These are phyloP conservation scores for Gonapodya prolifera DNA, from an alignment of 192 early-diverging fungal species.

Conservation along the genomic window DNA sequence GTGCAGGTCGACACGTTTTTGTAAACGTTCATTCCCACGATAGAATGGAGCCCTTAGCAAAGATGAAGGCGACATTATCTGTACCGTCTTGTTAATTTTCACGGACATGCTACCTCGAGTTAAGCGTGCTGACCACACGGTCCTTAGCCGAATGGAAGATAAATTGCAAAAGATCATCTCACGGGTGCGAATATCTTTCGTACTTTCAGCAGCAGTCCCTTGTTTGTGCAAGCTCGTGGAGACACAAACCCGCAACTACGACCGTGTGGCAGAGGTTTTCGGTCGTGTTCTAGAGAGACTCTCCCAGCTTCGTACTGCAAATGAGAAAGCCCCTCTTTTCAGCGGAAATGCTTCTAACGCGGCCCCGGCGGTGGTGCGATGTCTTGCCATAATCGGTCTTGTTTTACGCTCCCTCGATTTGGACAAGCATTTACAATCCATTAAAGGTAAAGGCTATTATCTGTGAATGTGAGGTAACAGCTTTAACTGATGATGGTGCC, in stretches of 20 bases:
- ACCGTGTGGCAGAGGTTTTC: background rate
- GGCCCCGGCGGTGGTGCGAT: background rate
- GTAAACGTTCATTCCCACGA: background rate
- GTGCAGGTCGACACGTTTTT: background rate
- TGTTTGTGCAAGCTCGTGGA: conserved; percentile 60
- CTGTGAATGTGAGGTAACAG: background rate
- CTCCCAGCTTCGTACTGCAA: background rate
- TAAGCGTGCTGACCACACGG: background rate
- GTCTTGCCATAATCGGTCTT: background rate
- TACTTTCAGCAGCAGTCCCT: conserved; percentile 51
- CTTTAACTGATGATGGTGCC: too few species aligned
- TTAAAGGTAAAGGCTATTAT: background rate
- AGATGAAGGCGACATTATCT: background rate
- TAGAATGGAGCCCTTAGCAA: background rate
- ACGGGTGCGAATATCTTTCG: conserved; percentile 16
- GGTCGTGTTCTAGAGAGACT: background rate
- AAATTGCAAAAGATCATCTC: background rate
- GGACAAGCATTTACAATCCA: background rate
- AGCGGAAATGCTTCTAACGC: background rate
- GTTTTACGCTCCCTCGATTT: background rate
- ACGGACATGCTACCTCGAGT: background rate
- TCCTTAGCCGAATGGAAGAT: background rate
- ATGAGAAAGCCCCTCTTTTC: background rate
- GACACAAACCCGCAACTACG: conserved; percentile 39
- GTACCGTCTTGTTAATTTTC: background rate